These are phyloP conservation scores for Sugiyamaella floridensis DNA, from an alignment of 805 yeast genomes.

Conservation along the genomic window DNA sequence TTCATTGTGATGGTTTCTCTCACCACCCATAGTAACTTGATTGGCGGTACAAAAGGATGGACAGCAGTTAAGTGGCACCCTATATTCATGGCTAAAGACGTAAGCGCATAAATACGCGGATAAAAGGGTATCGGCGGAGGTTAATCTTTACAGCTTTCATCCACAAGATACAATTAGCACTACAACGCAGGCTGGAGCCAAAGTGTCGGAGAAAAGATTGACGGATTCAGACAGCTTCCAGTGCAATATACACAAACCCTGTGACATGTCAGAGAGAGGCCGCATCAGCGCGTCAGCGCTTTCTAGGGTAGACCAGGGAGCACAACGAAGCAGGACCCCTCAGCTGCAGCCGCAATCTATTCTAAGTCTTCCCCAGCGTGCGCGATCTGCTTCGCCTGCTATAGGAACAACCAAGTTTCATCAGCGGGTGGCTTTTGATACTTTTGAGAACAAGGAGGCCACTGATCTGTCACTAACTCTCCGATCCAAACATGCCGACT, in stretches of 20 bases:
- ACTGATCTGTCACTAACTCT: constrained; percentile 34
- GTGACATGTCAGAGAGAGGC: neutral
- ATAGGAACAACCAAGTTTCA: constrained; percentile 14
- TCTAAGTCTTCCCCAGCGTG: neutral
- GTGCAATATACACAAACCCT: neutral
- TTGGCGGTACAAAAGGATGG: too few species aligned
- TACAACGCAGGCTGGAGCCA: too few species aligned
- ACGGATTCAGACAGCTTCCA: too few species aligned
- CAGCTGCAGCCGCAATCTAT: neutral
- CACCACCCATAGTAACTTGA: neutral
- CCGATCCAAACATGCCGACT: constrained; percentile 34
- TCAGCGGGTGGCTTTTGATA: constrained; percentile 38
- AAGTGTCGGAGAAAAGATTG: too few species aligned
- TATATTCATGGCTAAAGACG: too few species aligned
- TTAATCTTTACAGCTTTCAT: too few species aligned
- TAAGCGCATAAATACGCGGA: too few species aligned
- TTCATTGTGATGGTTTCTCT: neutral
- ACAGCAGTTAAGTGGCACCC: too few species aligned
- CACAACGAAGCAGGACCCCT: neutral
- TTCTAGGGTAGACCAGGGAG: neutral
- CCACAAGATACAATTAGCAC: too few species aligned
- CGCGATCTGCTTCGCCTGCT: neutral
- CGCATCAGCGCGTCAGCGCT: neutral
- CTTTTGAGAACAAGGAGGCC: constrained; percentile 33
- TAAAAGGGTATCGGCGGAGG: too few species aligned